These are phyloP conservation scores for Backusella sp. DNA, from an alignment of 192 early-diverging fungal species.

Conservation along the genomic window DNA sequence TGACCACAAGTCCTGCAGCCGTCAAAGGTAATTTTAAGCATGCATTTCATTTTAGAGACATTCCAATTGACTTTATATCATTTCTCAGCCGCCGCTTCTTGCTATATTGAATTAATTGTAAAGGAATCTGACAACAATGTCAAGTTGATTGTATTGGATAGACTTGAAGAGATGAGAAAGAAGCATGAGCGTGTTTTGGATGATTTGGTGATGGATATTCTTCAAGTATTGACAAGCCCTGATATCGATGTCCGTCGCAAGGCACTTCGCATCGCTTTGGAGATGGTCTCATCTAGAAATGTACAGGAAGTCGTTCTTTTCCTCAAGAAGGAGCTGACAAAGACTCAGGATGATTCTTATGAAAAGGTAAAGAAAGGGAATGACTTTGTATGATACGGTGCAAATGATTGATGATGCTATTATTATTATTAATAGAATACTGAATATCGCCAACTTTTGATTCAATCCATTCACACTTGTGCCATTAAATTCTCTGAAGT, in stretches of 20 bases:
- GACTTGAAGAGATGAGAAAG: slow-evolving; percentile 83
- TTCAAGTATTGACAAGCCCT: slow-evolving; percentile 86
- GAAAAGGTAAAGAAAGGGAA: slow-evolving; percentile 63
- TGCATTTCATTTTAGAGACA: background rate
- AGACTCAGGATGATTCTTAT: slow-evolving; percentile 88
- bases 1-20: slow-evolving; percentile 86
- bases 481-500: slow-evolving; percentile 96
- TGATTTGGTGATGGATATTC: slow-evolving; percentile 95
- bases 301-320: slow-evolving; percentile 90
- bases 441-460: slow-evolving; percentile 93
- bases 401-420: background rate
- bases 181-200: slow-evolving; percentile 89
- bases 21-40: slow-evolving; percentile 66
- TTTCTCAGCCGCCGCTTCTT: slow-evolving; percentile 74
- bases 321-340: slow-evolving; percentile 94
- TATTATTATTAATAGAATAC: slow-evolving; percentile 55
- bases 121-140: slow-evolving; percentile 98
- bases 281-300: slow-evolving; percentile 88
- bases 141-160: slow-evolving; percentile 93
- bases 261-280: slow-evolving; percentile 84
- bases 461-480: slow-evolving; percentile 94
- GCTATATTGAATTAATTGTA: slow-evolving; percentile 88
- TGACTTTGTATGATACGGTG: too few species aligned
- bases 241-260: slow-evolving; percentile 95
- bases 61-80: background rate